These are phyloP conservation scores for Komagataella pastoris DNA, from an alignment of 805 yeast genomes.

Conservation along the genomic window DNA sequence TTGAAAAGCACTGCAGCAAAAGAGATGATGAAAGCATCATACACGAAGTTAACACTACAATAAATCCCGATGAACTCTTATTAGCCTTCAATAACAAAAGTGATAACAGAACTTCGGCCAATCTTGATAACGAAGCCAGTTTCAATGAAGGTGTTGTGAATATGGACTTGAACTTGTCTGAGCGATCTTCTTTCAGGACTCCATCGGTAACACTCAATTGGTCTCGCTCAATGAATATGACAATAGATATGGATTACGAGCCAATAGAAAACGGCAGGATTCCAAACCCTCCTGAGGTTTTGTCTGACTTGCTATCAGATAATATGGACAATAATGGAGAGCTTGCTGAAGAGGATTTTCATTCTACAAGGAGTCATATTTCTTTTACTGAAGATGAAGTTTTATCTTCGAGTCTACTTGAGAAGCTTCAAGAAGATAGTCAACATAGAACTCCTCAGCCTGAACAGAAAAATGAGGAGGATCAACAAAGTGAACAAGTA, in stretches of 20 bases:
- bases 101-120: neutral
- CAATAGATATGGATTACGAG: conserved; percentile 5
- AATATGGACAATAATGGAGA: conserved; percentile 1
- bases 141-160: neutral
- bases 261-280: neutral
- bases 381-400: neutral
- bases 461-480: neutral
- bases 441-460: neutral
- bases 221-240: conserved; percentile 18
- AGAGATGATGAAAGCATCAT: neutral
- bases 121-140: neutral
- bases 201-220: conserved; percentile 23
- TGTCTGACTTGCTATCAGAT: neutral
- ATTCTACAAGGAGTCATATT: neutral
- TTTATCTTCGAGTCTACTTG: neutral
- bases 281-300: neutral
- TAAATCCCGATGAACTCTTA: neutral
- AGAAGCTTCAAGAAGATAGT: neutral
- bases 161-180: neutral
- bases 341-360: conserved; percentile 3
- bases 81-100: neutral
- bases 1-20: neutral
- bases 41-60: neutral
- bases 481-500: neutral
- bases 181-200: conserved; percentile 13